These are phyloP conservation scores for Catenaria anguillulae DNA, from an alignment of 371 early-diverging fungal species.

Conservation along the genomic window DNA sequence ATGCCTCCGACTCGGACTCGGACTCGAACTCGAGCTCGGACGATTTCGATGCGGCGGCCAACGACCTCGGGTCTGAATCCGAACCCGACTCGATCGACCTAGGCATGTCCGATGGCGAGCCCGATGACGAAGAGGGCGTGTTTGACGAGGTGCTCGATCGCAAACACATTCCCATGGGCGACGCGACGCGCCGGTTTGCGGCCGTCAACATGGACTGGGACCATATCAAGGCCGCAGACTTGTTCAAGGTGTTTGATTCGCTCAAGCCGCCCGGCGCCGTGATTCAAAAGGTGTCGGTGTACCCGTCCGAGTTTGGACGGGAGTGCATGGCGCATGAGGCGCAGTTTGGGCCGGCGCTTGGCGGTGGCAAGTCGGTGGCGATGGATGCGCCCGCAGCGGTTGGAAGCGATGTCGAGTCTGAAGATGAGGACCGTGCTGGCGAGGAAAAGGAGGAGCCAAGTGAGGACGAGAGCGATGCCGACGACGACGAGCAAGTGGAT, in stretches of 20 bases:
- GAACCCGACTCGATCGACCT: too few relatives aligned
- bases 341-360: slow-evolving; percentile 40
- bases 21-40: slow-evolving; percentile 8
- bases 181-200: slow-evolving; percentile 76
- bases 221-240: slow-evolving; percentile 59
- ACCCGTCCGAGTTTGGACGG: slow-evolving; percentile 92
- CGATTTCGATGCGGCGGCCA: too few relatives aligned
- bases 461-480: slow-evolving; percentile 28
- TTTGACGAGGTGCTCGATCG: slow-evolving; percentile 23
- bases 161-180: slow-evolving; percentile 55
- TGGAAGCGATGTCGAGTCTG: slow-evolving; percentile 18
- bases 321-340: slow-evolving; percentile 63
- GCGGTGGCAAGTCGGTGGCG: not conserved
- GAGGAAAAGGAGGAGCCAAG: slow-evolving; percentile 15
- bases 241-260: slow-evolving; percentile 69
- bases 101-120: not conserved
- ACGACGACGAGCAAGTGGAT: slow-evolving; percentile 24
- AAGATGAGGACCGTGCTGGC: slow-evolving; percentile 20
- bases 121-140: slow-evolving; percentile 7
- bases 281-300: slow-evolving; percentile 65
- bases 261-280: slow-evolving; percentile 66
- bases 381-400: slow-evolving; percentile 6
- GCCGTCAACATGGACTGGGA: slow-evolving; percentile 97
- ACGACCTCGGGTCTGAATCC: too few relatives aligned
- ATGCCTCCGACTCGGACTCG: not conserved